Evolutionary conservation across 2,329 filamentous ascomycete genomes (phyloP).

Genomic region (Cladophialophora carrionii): DNA sequence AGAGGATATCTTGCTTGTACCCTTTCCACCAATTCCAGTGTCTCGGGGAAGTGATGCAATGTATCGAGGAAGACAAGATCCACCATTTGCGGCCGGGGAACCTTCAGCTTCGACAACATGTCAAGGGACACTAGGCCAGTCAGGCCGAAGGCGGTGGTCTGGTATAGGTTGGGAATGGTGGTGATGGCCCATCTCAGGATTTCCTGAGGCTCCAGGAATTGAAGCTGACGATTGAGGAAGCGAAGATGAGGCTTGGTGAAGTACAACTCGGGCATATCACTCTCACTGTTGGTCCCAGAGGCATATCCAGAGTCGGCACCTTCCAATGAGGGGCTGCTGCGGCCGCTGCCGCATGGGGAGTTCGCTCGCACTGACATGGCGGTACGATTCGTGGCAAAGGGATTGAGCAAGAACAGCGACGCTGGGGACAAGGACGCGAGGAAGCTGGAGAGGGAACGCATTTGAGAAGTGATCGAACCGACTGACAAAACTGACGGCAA

Average conservation of each 20-base stretch:
- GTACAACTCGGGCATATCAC: conserved; percentile 72
- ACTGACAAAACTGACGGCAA: conserved; percentile 17
- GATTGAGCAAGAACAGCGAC: conserved; percentile 1
- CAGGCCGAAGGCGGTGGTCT: conserved; percentile 81
- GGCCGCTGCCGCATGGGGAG: conserved; percentile 30
- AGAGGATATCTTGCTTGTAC: conserved; percentile 76
- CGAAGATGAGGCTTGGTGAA: conserved; percentile 87
- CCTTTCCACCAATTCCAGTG: conserved; percentile 71
- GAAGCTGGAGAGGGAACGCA: conserved; percentile 17
- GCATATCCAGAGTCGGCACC: conserved; percentile 82
- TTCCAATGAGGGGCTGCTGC: conserved; percentile 35
- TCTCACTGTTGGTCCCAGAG: conserved; percentile 65
- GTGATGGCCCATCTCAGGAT: conserved; percentile 90
- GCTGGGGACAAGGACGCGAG: background rate
- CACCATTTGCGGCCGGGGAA: conserved; percentile 54
- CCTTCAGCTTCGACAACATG: conserved; percentile 59
- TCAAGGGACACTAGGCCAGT: conserved; percentile 81
- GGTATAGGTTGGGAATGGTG: conserved; percentile 85
- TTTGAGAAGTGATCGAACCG: conserved; percentile 10
- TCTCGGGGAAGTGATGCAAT: conserved; percentile 79
- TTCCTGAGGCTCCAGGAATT: conserved; percentile 84
- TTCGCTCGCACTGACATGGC: conserved; percentile 29
- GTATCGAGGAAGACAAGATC: conserved; percentile 76
- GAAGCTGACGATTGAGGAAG: conserved; percentile 87
- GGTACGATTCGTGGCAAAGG: conserved; percentile 15